Evolutionary conservation across 495 filamentous ascomycete species (phyloP).

Genomic region (Xylaria longipes): DNA sequence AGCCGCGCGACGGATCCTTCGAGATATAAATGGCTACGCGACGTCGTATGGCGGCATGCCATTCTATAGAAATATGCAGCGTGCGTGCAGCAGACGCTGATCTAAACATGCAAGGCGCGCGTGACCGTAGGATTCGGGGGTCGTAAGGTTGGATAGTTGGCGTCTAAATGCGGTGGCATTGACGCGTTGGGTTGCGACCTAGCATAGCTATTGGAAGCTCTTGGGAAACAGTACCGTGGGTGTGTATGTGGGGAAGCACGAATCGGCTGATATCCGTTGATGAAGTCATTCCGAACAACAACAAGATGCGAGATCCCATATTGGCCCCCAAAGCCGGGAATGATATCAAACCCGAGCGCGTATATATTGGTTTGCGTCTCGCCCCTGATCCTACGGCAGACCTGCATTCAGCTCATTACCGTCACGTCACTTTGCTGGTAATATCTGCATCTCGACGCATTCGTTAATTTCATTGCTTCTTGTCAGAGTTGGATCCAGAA

Average conservation of each 20-base stretch:
- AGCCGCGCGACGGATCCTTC: neutral
- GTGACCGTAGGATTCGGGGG: neutral
- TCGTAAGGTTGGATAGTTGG: neutral
- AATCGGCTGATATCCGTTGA: neutral
- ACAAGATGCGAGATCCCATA: neutral
- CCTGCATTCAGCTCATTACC: neutral
- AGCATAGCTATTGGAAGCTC: neutral
- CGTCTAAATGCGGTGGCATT: neutral
- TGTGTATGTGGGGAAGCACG: neutral
- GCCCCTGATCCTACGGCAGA: slow-evolving; percentile 3
- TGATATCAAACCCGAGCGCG: neutral
- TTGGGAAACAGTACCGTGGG: neutral
- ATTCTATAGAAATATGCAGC: neutral
- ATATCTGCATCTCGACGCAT: neutral
- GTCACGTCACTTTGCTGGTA: neutral
- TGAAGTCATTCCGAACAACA: neutral
- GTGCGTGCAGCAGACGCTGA: neutral
- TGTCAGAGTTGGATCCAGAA: neutral
- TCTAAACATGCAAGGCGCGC: neutral
- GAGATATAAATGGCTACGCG: slow-evolving; percentile 19
- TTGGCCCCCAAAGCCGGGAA: neutral
- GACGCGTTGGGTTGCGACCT: neutral
- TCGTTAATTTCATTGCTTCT: neutral
- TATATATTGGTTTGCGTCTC: neutral
- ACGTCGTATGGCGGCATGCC: neutral